Base-by-base conservation (phyloP, 1,284 basidiomycete species). In the Cutaneotrichosporon sp. region DNA sequence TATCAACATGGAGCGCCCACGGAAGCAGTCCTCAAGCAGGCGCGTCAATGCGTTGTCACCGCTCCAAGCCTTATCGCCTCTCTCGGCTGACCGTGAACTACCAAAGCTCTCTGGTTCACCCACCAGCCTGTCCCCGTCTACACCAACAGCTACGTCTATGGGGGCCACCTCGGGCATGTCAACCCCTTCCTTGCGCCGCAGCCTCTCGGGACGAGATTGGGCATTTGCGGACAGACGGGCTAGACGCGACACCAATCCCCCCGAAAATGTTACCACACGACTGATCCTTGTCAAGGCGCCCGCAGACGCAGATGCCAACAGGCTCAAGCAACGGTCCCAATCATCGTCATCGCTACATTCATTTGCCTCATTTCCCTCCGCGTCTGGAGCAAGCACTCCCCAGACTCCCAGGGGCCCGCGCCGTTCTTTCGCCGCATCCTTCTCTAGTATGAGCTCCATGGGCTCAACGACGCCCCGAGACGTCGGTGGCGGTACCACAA, bases 11-110 rank as follows among this genome's bases (percentile, higher is more conserved):
- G 17, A 37, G 30, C 35, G 14, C 2, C 30, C 51, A 20, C 23
- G 30, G 17, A 50, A 54, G 36, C 88, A 87, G 0, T 79, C 80
- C 37, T 84, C 83, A 23, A 79, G 80, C 46, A 82, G 82, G 43
- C 63, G 62, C 13, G 51, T 69, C 22, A 66, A 60, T n/a, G 74
- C 72, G 1, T 53, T 76, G 9, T 70, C 68, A 2, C 70, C 74
- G 0, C 59, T 76, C 3, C 72, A 76, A 54, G 58, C 68, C 2
- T 64, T 76, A 47, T 74, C 72, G 4, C 70, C 74, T 1, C 61
- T 76, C n/a, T 17, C 33, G 10, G 13, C 38, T 23, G 54, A 45
- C 4, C 8, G 33, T 18, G 22, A 48, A 8, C 20, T 26, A 4
- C 40, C 44, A 3, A n/a, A 20, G 4, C 39, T 17, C 4, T 17